phyloP scores from a whole-genome alignment of 192 early-diverging fungal species.

The Diversispora epigaea region DNA sequence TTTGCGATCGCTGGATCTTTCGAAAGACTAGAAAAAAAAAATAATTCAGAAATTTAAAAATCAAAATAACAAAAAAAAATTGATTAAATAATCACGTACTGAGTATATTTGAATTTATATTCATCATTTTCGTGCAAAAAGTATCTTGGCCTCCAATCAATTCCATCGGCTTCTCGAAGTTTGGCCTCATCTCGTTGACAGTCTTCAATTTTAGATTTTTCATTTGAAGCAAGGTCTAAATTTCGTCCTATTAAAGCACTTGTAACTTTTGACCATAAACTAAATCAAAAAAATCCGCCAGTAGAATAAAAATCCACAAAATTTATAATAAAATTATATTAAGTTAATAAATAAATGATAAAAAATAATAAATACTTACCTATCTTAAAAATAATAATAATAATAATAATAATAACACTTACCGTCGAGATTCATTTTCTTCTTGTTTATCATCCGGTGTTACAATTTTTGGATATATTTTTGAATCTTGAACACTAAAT shows the following conservation, averaged over 20 bases:
- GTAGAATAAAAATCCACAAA: no score
- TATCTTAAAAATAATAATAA: background rate
- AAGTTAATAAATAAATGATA: constrained; percentile 11
- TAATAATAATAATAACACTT: background rate
- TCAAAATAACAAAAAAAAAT: no score
- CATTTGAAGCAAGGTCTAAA: constrained; percentile 64
- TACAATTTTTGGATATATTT: constrained; percentile 71
- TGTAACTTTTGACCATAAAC: constrained; percentile 76
- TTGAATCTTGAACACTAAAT: constrained; percentile 70
- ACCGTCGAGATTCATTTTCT: constrained; percentile 79
- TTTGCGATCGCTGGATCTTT: no score
- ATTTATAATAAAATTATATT: no score
- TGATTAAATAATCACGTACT: constrained; percentile 27
- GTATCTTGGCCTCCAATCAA: constrained; percentile 63
- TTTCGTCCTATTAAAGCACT: constrained; percentile 62
- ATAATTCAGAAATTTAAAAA: no score
- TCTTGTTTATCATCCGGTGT: constrained; percentile 70
- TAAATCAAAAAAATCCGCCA: background rate
- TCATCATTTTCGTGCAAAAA: constrained; percentile 47
- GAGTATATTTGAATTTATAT: constrained; percentile 48
- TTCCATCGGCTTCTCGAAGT: constrained; percentile 51
- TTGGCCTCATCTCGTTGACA: constrained; percentile 62
- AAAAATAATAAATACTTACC: background rate
- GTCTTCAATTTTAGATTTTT: constrained; percentile 75
- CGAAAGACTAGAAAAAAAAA: no score